Conservation (phyloP, 768 basidiomycete species). For the Podaxis sp. region DNA sequence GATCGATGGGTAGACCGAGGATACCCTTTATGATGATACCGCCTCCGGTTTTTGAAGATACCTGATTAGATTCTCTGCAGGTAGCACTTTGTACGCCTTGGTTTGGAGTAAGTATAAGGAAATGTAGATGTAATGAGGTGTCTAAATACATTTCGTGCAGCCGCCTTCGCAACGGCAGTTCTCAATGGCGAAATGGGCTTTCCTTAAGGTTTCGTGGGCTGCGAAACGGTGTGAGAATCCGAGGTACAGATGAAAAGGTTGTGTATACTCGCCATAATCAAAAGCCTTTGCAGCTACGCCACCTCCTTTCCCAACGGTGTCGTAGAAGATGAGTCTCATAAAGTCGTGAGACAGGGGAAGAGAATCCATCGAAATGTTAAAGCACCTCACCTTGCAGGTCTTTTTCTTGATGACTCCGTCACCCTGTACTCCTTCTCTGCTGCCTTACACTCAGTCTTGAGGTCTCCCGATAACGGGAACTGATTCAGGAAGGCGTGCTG, state of each 20-base stretch:
- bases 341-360: neutral
- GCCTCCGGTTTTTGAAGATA: slow-evolving; percentile 77
- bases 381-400: slow-evolving; percentile 58
- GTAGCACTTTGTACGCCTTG: slow-evolving; percentile 63
- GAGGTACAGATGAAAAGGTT: neutral
- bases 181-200: slow-evolving; percentile 57
- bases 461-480: slow-evolving; percentile 64
- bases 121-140: neutral
- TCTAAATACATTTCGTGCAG: slow-evolving; percentile 60
- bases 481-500: slow-evolving; percentile 81
- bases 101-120: neutral
- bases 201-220: slow-evolving; percentile 58
- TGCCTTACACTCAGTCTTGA: slow-evolving; percentile 83
- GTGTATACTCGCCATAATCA: slow-evolving; percentile 58
- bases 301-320: slow-evolving; percentile 64
- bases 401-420: slow-evolving; percentile 51
- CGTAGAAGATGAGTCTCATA: slow-evolving; percentile 77
- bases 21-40: slow-evolving; percentile 60
- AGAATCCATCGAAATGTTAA: neutral
- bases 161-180: slow-evolving; percentile 67
- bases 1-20: slow-evolving; percentile 43
- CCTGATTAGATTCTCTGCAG: slow-evolving; percentile 72
- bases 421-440: slow-evolving; percentile 69
- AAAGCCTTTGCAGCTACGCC: slow-evolving; percentile 78
- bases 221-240: neutral